These are phyloP conservation scores for Stagonosporopsis vannaccii DNA, from an alignment of 2,329 filamentous ascomycete species.

Conservation along the genomic window DNA sequence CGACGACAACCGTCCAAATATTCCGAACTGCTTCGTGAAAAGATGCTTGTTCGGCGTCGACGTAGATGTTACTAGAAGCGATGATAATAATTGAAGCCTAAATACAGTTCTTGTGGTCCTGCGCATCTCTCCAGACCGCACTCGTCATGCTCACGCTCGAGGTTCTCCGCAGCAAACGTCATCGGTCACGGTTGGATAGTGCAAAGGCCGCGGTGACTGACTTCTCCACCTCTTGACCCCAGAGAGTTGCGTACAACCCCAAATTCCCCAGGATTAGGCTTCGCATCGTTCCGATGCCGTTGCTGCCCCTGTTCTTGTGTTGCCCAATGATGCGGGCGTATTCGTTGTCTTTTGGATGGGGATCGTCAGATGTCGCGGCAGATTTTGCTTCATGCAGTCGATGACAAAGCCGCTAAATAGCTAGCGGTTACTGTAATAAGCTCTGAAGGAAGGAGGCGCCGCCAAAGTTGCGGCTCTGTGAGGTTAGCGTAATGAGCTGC, in stretches of 20 bases:
- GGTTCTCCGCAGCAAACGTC: slow-evolving; percentile 6
- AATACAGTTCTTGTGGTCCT: not conserved
- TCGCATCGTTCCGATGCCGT: slow-evolving; percentile 33
- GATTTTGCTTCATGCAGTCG: not conserved
- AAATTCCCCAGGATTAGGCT: slow-evolving; percentile 27
- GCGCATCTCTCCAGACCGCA: not conserved
- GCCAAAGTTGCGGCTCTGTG: not conserved
- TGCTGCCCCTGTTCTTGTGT: slow-evolving; percentile 6
- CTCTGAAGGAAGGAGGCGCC: not conserved
- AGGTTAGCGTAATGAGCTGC: not conserved
- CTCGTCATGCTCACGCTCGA: not conserved
- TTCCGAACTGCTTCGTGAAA: slow-evolving; percentile 6
- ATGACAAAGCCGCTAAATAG: not conserved
- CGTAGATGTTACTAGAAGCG: not conserved
- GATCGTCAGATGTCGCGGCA: not conserved
- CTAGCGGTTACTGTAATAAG: not conserved
- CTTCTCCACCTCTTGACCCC: slow-evolving; percentile 18
- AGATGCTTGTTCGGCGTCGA: not conserved
- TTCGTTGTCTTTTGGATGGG: not conserved
- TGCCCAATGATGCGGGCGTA: not conserved
- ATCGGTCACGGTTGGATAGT: slow-evolving; percentile 6
- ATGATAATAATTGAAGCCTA: not conserved
- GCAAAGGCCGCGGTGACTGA: slow-evolving; percentile 19
- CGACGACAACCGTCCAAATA: slow-evolving; percentile 11
- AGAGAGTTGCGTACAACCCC: slow-evolving; percentile 22